Evolutionary conservation across 495 filamentous ascomycete species (phyloP), one percentile per base, ranked within the genome.

Genomic region (Penicillium manginii): DNA sequence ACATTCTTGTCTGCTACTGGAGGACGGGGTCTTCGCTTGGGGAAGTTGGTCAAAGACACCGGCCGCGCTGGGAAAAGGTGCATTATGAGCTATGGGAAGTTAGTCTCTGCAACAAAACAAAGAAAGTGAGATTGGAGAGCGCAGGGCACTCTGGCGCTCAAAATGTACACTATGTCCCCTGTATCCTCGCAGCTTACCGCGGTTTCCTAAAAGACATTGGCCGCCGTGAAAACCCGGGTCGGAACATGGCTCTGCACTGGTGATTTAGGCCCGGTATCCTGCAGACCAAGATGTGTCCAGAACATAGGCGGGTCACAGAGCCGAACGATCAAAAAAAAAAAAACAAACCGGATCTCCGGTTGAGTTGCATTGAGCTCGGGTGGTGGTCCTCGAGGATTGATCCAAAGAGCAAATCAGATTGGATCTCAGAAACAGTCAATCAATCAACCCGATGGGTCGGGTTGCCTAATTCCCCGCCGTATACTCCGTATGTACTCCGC

Each of bases 221-320:
- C 1, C 19, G 22, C 26, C 12, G 26, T 14, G 3, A 14, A 58
- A 17, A 46, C 26, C 4, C 3, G 18, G 23, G 21, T 35, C 10
- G 2, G 48, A 54, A n/a, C 19, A 37, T 14, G 15, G 15, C 19
- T 45, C 50, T 57, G 57, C 50, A 55, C 50, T 9, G 18, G 15
- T 43, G 17, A 43, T 4, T 19, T 12, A 43, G 12, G 37, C 18
- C 23, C 43, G 35, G 33, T 33, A 26, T 39, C 54, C 47, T 32
- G 45, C 33, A 21, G 15, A 61, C 52, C 59, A 50, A 33, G 26
- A 21, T 37, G 21, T 54, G 12, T 35, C 48, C 23, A 59, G 62
- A 52, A 45, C 47, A 21, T 26, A 47, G 9, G 9, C 21, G 10
- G 45, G 19, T 17, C n/a, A 18, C 17, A n/a, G 42, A 45, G 26